phyloP scores from a whole-genome alignment of 805 yeast genomes.

The Ascoidea asiatica region DNA sequence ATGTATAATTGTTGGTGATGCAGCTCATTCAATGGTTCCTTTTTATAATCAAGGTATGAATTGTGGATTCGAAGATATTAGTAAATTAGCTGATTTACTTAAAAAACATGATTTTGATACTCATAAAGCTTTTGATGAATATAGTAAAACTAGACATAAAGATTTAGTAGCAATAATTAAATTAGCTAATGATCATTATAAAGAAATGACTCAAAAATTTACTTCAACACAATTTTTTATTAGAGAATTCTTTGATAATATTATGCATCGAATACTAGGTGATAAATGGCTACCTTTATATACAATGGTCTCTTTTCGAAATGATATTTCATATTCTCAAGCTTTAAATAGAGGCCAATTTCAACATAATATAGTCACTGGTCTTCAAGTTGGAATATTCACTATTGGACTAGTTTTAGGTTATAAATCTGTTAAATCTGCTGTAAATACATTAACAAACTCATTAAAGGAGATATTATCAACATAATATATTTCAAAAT shows the following conservation, averaged over 20 bases:
- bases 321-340: slow-evolving; percentile 63
- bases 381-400: slow-evolving; percentile 10
- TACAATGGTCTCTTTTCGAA: slow-evolving; percentile 84
- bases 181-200: slow-evolving; percentile 68
- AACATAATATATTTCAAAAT: too few relatives aligned
- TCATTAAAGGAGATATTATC: too few relatives aligned
- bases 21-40: slow-evolving; percentile 97
- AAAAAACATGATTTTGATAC: slow-evolving; percentile 26
- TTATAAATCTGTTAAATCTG: not conserved
- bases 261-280: slow-evolving; percentile 43
- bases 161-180: slow-evolving; percentile 69
- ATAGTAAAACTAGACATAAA: slow-evolving; percentile 39
- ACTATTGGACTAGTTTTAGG: slow-evolving; percentile 2
- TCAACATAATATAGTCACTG: slow-evolving; percentile 38
- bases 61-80: slow-evolving; percentile 88
- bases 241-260: slow-evolving; percentile 55
- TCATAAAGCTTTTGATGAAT: slow-evolving; percentile 35
- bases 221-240: slow-evolving; percentile 43
- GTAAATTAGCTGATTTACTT: slow-evolving; percentile 41
- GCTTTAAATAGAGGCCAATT: slow-evolving; percentile 43
- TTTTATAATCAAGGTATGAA: slow-evolving; percentile 97
- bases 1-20: slow-evolving; percentile 73
- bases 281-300: slow-evolving; percentile 75
- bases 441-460: not conserved
- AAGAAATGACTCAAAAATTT: slow-evolving; percentile 80